Evolutionary conservation across 1,139 yeast species (phyloP).

Genomic region (Schwanniomyces etchellsii): DNA sequence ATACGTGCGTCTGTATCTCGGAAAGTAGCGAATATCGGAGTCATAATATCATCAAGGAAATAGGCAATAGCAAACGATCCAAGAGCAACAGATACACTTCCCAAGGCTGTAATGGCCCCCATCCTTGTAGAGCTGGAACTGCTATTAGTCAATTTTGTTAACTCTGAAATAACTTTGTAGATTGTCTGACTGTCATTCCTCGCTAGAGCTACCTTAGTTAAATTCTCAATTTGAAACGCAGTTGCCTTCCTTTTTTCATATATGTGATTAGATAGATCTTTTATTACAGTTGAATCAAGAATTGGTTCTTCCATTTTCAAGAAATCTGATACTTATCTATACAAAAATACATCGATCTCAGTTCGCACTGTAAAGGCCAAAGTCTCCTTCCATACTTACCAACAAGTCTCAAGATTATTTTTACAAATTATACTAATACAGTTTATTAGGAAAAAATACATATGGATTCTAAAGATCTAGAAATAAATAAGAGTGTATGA

Average conservation of each 20-base stretch:
- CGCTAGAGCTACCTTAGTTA: constrained; percentile 66
- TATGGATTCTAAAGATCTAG: no score
- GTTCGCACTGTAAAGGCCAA: no score
- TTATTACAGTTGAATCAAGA: constrained; percentile 69
- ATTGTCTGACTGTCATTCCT: constrained; percentile 67
- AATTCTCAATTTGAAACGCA: constrained; percentile 82
- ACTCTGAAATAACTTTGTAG: constrained; percentile 40
- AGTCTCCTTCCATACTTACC: no score
- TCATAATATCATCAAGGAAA: constrained; percentile 80
- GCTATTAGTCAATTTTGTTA: constrained; percentile 36
- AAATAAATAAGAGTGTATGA: no score
- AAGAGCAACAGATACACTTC: constrained; percentile 44
- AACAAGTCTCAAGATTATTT: no score
- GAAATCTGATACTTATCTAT: not conserved
- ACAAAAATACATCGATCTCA: no score
- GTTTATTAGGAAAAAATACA: no score
- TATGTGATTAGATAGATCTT: constrained; percentile 83
- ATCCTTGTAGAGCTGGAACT: constrained; percentile 42
- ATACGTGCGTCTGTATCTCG: constrained; percentile 97
- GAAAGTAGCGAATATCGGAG: constrained; percentile 92
- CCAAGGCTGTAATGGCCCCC: constrained; percentile 49
- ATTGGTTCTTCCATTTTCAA: constrained; percentile 24
- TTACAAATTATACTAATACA: no score
- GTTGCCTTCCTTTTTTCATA: constrained; percentile 95
- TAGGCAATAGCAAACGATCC: constrained; percentile 47